Evolutionary conservation across 768 basidiomycete genomes (phyloP), one percentile per base, ranked within the genome.

Genomic region (Termitomyces bulborhizus): DNA sequence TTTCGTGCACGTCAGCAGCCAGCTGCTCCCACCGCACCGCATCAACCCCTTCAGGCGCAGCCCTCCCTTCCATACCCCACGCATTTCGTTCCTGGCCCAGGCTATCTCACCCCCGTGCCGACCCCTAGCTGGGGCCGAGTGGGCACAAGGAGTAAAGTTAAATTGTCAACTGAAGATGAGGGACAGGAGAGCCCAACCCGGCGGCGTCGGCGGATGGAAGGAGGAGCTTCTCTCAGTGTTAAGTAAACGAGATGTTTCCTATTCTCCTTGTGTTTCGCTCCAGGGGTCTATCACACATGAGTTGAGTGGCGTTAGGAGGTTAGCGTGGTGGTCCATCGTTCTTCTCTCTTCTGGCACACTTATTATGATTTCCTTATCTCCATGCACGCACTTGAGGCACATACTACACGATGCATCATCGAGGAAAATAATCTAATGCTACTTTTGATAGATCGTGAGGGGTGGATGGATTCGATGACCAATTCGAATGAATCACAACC

Each of bases 1-100:
- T 91, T 89, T 68, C 87, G 90, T 50, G 75, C 87, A 43, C 80
- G 82, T 63, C 79, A 81, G 65, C 79, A 80, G 36, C 76, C 80
- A 62, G 65, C 65, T 57, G 66, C 63, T 61, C 53, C 71, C 56
- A 65, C 65, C 44, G 61, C 68, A 47, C 66, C 68, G 46, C 66
- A 65, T 51, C 71, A 68, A 52, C 57, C 64, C 57, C 62, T 57
- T 13, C 59, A 60, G 31, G 50, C 54, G 18, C 70, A 72, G 56
- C 69, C 69, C 55, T 46, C 56, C 27, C 63, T 73, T 48, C 69
- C 78, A 36, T 79, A 76, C 65, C 73, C 73, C 26, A 68, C 76
- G 44, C 76, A 79, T 62, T 75, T 60, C 16, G 59, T 76, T 46
- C 72, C 71, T 57, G 72, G 71, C 8, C 11, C 40, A 9, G 66